phyloP scores from a whole-genome alignment of 192 early-diverging fungal genomes.

The Coemansia sp. region DNA sequence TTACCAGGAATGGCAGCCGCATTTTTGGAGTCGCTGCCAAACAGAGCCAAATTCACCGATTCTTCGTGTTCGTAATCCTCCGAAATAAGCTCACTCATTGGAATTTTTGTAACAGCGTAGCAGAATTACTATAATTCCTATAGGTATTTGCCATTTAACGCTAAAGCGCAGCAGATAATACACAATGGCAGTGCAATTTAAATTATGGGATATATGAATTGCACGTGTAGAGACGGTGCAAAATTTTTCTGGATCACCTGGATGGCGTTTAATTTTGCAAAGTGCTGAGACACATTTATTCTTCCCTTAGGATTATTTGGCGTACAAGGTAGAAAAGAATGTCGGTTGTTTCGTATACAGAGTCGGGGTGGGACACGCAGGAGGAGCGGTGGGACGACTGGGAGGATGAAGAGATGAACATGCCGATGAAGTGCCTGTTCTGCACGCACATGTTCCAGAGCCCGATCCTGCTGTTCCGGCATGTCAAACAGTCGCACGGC shows the following conservation, averaged over 20 bases:
- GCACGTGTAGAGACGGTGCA: background rate
- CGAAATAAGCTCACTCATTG: background rate
- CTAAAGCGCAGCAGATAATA: too few relatives aligned
- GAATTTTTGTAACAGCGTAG: too few relatives aligned
- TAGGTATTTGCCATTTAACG: too few relatives aligned
- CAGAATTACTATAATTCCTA: too few relatives aligned
- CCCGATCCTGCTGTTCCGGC: conserved; percentile 60
- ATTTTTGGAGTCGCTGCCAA: conserved; percentile 9
- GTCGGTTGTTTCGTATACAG: conserved; percentile 51
- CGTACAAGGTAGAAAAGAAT: conserved; percentile 11
- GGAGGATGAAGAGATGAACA: conserved; percentile 64
- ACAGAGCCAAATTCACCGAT: conserved; percentile 12
- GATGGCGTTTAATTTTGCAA: background rate
- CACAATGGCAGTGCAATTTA: background rate
- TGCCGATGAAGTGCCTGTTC: conserved; percentile 69
- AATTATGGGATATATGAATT: background rate
- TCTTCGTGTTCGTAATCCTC: conserved; percentile 10
- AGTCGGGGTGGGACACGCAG: conserved; percentile 54
- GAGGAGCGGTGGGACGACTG: conserved; percentile 72
- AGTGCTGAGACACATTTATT: background rate
- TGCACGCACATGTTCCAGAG: conserved; percentile 59
- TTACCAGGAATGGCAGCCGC: conserved; percentile 14
- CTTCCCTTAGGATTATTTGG: background rate
- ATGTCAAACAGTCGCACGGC: conserved; percentile 59
- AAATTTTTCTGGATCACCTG: conserved; percentile 7